These are phyloP conservation scores for Chalaropsis ovoidea DNA, from an alignment of 2,329 filamentous ascomycete genomes.

Conservation along the genomic window DNA sequence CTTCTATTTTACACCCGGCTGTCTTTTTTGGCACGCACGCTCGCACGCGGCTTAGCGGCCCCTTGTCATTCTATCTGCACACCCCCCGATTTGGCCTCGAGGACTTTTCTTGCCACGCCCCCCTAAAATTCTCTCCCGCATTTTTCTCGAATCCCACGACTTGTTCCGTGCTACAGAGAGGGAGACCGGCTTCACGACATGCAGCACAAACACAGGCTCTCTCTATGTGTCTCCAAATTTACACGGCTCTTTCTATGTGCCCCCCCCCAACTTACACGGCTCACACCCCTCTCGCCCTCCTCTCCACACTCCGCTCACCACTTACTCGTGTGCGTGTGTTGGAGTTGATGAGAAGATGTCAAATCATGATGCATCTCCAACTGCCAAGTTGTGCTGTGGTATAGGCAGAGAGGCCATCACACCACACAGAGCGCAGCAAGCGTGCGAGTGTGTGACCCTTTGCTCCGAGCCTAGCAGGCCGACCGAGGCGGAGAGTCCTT, in stretches of 20 bases:
- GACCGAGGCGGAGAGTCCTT: too few species aligned
- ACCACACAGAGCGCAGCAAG: neutral
- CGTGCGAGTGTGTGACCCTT: neutral
- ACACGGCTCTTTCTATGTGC: too few species aligned
- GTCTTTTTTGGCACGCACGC: neutral
- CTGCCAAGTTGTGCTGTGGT: neutral
- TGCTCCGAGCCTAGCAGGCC: neutral
- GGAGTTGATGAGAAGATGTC: neutral
- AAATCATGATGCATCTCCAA: neutral
- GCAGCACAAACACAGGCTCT: neutral
- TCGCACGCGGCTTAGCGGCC: too few species aligned
- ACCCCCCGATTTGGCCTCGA: neutral
- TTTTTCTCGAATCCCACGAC: conserved; percentile 8
- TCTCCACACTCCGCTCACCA: neutral
- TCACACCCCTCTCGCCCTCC: neutral
- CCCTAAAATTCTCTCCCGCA: conserved; percentile 7
- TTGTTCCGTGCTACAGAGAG: neutral
- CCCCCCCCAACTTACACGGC: neutral
- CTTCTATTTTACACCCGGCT: neutral
- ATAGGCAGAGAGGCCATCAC: neutral
- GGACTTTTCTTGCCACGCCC: neutral
- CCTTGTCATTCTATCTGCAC: neutral
- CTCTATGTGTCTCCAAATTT: too few species aligned
- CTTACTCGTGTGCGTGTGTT: neutral
- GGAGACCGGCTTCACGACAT: neutral